Evolutionary conservation across 306 rosid species (phyloP).

Genomic region (Lablab purpureus): DNA sequence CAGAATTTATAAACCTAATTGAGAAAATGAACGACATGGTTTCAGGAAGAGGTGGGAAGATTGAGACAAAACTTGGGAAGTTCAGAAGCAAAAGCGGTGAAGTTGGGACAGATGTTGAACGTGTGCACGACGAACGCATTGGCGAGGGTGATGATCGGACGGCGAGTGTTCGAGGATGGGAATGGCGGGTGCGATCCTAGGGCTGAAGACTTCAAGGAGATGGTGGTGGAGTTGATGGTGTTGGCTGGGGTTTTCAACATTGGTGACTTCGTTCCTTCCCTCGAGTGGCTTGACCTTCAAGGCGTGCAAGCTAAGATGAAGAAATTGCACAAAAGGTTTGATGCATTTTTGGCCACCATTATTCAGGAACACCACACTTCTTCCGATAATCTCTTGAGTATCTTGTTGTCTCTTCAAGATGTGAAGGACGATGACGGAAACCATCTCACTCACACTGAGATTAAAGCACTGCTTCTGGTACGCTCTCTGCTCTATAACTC

Average conservation of each 20-base stretch:
- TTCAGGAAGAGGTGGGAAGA: slow-evolving; percentile 74
- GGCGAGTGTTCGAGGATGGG: slow-evolving; percentile 69
- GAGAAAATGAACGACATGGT: background rate
- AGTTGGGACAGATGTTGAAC: slow-evolving; percentile 62
- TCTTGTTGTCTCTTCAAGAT: slow-evolving; percentile 60
- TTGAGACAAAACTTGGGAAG: slow-evolving; percentile 56
- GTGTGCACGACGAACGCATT: slow-evolving; percentile 77
- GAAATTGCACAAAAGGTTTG: slow-evolving; percentile 78
- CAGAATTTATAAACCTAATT: too few relatives aligned
- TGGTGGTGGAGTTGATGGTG: slow-evolving; percentile 83
- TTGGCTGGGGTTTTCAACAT: slow-evolving; percentile 78
- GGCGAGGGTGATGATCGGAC: slow-evolving; percentile 72
- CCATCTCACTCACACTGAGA: slow-evolving; percentile 66
- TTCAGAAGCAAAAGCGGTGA: slow-evolving; percentile 52
- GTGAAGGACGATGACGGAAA: slow-evolving; percentile 50
- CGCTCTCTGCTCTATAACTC: too few relatives aligned
- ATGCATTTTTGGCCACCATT: slow-evolving; percentile 62
- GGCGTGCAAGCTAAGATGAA: slow-evolving; percentile 83
- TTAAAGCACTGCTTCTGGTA: slow-evolving; percentile 88
- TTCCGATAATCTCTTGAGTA: slow-evolving; percentile 63
- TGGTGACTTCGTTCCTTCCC: slow-evolving; percentile 75
- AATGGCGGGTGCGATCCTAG: slow-evolving; percentile 56
- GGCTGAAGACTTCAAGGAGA: slow-evolving; percentile 73
- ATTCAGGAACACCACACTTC: slow-evolving; percentile 59
- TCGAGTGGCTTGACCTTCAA: slow-evolving; percentile 76